Evolutionary conservation across 495 filamentous ascomycete species (phyloP).

Genomic region (Penicillium daleae): DNA sequence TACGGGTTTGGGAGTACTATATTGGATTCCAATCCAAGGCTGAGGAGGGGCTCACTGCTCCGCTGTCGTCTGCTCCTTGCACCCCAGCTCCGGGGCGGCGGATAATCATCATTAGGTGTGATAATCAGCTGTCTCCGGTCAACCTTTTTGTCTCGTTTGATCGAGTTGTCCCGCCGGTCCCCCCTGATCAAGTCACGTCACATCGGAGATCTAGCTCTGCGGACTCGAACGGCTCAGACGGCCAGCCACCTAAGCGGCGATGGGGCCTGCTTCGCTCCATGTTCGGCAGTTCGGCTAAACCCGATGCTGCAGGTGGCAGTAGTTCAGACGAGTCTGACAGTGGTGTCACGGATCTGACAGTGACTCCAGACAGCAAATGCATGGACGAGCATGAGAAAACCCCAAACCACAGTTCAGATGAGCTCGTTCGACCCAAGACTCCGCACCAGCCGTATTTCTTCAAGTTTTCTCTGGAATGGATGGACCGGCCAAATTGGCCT

Average conservation of each 20-base stretch:
- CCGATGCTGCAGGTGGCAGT: slow-evolving; percentile 37
- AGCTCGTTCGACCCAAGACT: slow-evolving; percentile 39
- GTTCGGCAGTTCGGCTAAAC: slow-evolving; percentile 45
- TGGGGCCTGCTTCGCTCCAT: slow-evolving; percentile 75
- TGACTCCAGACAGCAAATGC: slow-evolving; percentile 33
- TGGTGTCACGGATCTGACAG: slow-evolving; percentile 30
- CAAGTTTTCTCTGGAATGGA: slow-evolving; percentile 80
- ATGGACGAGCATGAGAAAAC: slow-evolving; percentile 35
- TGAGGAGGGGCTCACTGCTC: slow-evolving; percentile 56
- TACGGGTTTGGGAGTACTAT: slow-evolving; percentile 78
- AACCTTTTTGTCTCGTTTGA: slow-evolving; percentile 69
- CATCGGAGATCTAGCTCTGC: slow-evolving; percentile 46
- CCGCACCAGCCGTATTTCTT: slow-evolving; percentile 69
- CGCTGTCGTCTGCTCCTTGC: slow-evolving; percentile 77
- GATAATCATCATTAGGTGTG: slow-evolving; percentile 90
- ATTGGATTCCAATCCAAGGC: slow-evolving; percentile 66
- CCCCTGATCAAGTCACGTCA: slow-evolving; percentile 41
- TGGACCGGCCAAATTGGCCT: slow-evolving; percentile 57
- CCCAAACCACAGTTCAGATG: slow-evolving; percentile 28
- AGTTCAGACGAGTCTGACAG: slow-evolving; percentile 48
- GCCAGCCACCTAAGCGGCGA: slow-evolving; percentile 56
- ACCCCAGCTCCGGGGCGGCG: slow-evolving; percentile 88
- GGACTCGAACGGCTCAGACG: slow-evolving; percentile 33
- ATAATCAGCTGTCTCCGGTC: slow-evolving; percentile 63
- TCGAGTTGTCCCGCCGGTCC: slow-evolving; percentile 53